Evolutionary conservation across 2,329 filamentous ascomycete genomes (phyloP).

Genomic region (Apiospora pterosperma): DNA sequence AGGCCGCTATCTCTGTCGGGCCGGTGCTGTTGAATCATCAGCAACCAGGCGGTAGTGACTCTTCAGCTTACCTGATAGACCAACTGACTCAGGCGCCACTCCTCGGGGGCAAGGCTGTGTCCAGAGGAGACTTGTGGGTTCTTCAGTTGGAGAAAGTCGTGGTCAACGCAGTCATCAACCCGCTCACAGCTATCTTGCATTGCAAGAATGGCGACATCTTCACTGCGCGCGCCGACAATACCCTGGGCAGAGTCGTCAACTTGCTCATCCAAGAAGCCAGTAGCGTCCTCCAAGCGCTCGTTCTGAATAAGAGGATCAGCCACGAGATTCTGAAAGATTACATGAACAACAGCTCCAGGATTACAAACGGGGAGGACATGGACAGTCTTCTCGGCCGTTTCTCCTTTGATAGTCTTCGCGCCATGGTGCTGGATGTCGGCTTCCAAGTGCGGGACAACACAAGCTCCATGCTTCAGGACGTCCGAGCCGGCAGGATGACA

Average conservation of each 20-base stretch:
- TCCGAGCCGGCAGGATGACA: constrained; percentile 46
- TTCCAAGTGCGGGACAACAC: constrained; percentile 49
- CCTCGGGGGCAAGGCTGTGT: constrained; percentile 38
- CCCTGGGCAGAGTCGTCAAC: constrained; percentile 59
- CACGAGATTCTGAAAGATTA: constrained; percentile 31
- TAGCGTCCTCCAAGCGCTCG: constrained; percentile 65
- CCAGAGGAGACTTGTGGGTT: constrained; percentile 44
- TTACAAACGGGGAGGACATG: constrained; percentile 7
- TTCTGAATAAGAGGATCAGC: constrained; percentile 50
- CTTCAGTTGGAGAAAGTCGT: constrained; percentile 85
- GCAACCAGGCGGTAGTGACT: constrained; percentile 13
- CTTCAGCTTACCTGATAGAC: constrained; percentile 34
- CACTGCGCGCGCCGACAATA: constrained; percentile 26
- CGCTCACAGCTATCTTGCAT: constrained; percentile 74
- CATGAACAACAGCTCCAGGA: neutral
- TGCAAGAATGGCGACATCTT: constrained; percentile 78
- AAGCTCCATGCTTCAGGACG: constrained; percentile 62
- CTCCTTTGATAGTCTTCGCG: constrained; percentile 36
- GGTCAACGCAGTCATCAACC: constrained; percentile 78
- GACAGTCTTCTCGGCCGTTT: constrained; percentile 36
- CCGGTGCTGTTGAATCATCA: constrained; percentile 30
- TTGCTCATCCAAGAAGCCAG: constrained; percentile 72
- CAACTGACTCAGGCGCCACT: constrained; percentile 39
- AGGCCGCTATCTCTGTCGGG: constrained; percentile 46
- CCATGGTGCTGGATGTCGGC: constrained; percentile 45